Percentiles rank a stretch among this genome's conserved stretches.
Conservation (phyloP, 2,329 filamentous ascomycete species). For the Fusarium albosuccineum region DNA sequence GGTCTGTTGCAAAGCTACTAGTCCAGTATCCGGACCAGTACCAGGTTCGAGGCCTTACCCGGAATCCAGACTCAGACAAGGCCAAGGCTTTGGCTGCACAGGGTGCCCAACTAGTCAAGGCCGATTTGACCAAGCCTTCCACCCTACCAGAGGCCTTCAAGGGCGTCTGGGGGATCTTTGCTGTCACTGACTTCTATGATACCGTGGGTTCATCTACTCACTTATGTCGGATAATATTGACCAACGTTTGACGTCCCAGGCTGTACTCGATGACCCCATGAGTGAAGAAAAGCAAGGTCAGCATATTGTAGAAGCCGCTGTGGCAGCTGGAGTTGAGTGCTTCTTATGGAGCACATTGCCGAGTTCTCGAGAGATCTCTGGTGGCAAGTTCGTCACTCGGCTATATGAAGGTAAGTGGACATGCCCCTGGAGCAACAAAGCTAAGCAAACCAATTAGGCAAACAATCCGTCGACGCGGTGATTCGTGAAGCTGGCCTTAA, state of each 20-base stretch:
- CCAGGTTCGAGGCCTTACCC: constrained; percentile 23
- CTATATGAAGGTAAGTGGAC: constrained; percentile 20
- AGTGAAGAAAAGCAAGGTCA: constrained; percentile 31
- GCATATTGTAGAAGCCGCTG: constrained; percentile 29
- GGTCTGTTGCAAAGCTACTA: constrained; percentile 28
- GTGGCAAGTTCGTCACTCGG: constrained; percentile 28
- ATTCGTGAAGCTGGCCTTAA: constrained; percentile 29
- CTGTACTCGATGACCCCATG: constrained; percentile 30
- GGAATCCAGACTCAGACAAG: constrained; percentile 26
- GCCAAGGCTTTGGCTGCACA: constrained; percentile 19
- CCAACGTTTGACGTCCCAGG: not conserved
- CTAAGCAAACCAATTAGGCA: constrained; percentile 2
- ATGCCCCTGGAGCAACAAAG: fast-evolving
- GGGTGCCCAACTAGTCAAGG: constrained; percentile 23
- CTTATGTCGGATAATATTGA: not conserved
- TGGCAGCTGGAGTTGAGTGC: constrained; percentile 22
- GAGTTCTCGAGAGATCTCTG: constrained; percentile 28
- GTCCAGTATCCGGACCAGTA: constrained; percentile 27
- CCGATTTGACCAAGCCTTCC: constrained; percentile 27
- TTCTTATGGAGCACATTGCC: constrained; percentile 31
- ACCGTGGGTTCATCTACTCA: constrained; percentile 6
- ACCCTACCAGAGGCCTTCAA: constrained; percentile 24
- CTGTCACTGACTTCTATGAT: constrained; percentile 32
- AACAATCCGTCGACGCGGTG: constrained; percentile 28
- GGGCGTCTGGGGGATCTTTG: constrained; percentile 26